phyloP scores from a whole-genome alignment of 371 early-diverging fungal species.

The Mortierella sp. region DNA sequence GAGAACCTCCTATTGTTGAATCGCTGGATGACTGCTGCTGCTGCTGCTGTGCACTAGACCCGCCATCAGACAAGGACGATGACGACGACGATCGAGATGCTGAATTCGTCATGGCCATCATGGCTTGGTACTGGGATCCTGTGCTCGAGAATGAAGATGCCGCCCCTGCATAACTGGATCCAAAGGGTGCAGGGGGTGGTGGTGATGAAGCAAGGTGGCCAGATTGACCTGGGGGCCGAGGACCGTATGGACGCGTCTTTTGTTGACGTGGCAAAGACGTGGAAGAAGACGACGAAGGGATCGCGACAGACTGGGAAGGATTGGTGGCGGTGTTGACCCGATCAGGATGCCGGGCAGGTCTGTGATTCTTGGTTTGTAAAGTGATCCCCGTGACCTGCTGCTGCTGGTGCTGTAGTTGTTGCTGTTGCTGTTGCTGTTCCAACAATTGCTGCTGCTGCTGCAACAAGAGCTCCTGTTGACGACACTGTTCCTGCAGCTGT shows the following conservation, averaged over 20 bases:
- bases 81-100: constrained; percentile 26
- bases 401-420: constrained; percentile 9
- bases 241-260: no score
- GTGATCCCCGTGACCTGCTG: constrained; percentile 26
- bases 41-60: no score
- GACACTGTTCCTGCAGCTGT: constrained; percentile 16
- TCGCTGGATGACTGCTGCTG: no score
- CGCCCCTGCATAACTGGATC: constrained; percentile 20
- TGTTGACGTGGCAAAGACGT: constrained; percentile 17
- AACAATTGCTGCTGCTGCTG: constrained; percentile 21
- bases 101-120: constrained; percentile 43
- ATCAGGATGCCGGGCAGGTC: constrained; percentile 42
- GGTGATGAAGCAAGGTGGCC: constrained; percentile 13
- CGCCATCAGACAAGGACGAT: constrained; percentile 12
- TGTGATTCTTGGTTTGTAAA: constrained; percentile 32
- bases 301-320: constrained; percentile 28
- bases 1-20: neutral
- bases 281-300: constrained; percentile 13
- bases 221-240: neutral
- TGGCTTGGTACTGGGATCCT: constrained; percentile 26
- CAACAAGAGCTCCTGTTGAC: constrained; percentile 16
- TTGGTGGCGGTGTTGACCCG: constrained; percentile 14
- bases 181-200: constrained; percentile 18
- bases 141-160: constrained; percentile 44
- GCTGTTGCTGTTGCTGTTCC: constrained; percentile 19